Conservation (phyloP, 1,139 yeast species). For the Scheffersomyces titani region DNA sequence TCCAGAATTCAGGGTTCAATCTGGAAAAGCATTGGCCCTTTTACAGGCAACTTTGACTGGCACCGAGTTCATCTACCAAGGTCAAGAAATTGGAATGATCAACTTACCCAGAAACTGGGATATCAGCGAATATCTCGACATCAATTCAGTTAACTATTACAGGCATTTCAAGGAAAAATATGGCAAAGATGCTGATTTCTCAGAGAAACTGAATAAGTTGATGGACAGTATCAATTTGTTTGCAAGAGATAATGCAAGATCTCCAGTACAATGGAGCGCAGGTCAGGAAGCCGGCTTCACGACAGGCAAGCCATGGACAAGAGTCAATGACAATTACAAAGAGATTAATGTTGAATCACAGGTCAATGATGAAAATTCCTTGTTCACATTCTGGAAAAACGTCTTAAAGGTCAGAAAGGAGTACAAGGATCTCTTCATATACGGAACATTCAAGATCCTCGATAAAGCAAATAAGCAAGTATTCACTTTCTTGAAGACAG, state of each 20-base stretch:
- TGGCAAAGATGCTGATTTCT: conserved; percentile 12
- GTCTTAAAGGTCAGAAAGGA: conserved; percentile 17
- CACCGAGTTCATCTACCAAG: conserved; percentile 24
- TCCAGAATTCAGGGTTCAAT: conserved; percentile 15
- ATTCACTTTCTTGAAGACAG: conserved; percentile 14
- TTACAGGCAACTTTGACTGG: conserved; percentile 21
- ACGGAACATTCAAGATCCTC: conserved; percentile 18
- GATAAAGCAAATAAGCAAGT: conserved; percentile 16
- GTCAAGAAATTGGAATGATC: conserved; percentile 26
- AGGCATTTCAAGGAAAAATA: conserved; percentile 12
- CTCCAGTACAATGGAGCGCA: conserved; percentile 26
- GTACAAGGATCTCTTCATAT: conserved; percentile 18
- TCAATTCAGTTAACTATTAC: conserved; percentile 22
- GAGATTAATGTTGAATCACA: conserved; percentile 22
- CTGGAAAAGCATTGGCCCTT: conserved; percentile 23
- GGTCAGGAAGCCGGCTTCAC: conserved; percentile 21
- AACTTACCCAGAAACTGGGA: conserved; percentile 22
- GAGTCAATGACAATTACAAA: conserved; percentile 21
- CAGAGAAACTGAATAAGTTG: conserved; percentile 10
- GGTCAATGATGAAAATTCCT: conserved; percentile 19
- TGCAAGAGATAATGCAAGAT: conserved; percentile 24
- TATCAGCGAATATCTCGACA: conserved; percentile 21
- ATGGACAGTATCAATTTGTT: conserved; percentile 19
- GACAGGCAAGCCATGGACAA: conserved; percentile 25
- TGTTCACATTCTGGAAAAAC: conserved; percentile 21